These are phyloP conservation scores for Candida xiaguanensis DNA, from an alignment of 805 yeast species.

Conservation along the genomic window DNA sequence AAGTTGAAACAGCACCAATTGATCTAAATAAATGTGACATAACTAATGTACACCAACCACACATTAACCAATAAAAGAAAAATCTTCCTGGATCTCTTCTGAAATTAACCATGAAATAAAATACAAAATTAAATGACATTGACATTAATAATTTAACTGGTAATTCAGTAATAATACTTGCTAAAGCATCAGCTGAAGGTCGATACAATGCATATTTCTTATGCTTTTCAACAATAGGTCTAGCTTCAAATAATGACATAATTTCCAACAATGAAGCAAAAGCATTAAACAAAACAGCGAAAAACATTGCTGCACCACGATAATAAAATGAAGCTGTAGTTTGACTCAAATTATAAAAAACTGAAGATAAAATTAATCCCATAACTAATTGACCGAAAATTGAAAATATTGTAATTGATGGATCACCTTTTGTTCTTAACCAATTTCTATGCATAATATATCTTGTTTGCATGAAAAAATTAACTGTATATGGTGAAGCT, in stretches of 20 bases:
- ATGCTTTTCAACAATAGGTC: constrained; percentile 69
- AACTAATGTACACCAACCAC: constrained; percentile 28
- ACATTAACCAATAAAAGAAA: constrained; percentile 35
- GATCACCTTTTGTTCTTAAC: constrained; percentile 54
- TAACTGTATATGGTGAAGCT: constrained; percentile 36
- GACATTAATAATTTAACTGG: constrained; percentile 51
- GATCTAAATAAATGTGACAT: constrained; percentile 42
- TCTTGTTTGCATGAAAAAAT: constrained; percentile 47
- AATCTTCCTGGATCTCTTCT: constrained; percentile 50
- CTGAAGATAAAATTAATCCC: constrained; percentile 59
- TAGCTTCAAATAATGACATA: constrained; percentile 52
- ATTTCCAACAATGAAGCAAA: constrained; percentile 60
- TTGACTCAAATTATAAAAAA: constrained; percentile 49
- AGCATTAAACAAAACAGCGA: constrained; percentile 58
- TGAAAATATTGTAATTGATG: constrained; percentile 49
- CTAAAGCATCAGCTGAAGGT: constrained; percentile 71
- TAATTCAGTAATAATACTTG: constrained; percentile 55
- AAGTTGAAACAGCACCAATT: constrained; percentile 40
- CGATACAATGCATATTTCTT: constrained; percentile 67
- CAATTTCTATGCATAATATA: constrained; percentile 53
- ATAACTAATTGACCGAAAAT: constrained; percentile 51
- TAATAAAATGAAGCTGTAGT: constrained; percentile 55
- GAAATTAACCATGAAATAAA: constrained; percentile 52
- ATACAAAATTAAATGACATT: constrained; percentile 25
- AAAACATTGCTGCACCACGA: constrained; percentile 62